These are phyloP conservation scores for Neurospora sp. DNA, from an alignment of 495 filamentous ascomycete species.

Conservation along the genomic window DNA sequence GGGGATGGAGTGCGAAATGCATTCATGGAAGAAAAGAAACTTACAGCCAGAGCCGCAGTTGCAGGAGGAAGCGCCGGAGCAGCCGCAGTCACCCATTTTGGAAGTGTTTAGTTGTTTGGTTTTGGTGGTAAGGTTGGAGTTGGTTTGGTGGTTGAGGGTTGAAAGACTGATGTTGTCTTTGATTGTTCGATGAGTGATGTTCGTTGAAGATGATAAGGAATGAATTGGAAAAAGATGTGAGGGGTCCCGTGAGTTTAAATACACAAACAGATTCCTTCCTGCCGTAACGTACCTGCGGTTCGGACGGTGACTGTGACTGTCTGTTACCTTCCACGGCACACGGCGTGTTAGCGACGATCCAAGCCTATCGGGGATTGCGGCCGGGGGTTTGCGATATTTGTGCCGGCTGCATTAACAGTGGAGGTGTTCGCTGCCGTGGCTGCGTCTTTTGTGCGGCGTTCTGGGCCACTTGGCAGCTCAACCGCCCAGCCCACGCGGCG, in stretches of 20 bases:
- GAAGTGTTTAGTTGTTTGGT: conserved; percentile 13
- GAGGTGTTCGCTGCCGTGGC: not conserved
- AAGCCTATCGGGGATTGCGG: not conserved
- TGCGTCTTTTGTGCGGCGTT: not conserved
- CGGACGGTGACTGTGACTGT: not conserved
- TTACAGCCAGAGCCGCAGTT: conserved; percentile 32
- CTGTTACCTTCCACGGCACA: not conserved
- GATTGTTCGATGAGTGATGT: conserved; percentile 3
- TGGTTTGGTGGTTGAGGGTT: conserved; percentile 7
- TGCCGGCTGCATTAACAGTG: not conserved
- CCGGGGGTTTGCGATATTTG: not conserved
- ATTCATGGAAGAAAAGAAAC: conserved; percentile 6
- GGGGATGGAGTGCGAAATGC: not conserved
- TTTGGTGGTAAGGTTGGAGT: conserved; percentile 5
- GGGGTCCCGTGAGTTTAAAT: not conserved
- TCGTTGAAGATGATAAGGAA: conserved; percentile 6
- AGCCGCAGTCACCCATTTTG: conserved; percentile 40
- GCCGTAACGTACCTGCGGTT: not conserved
- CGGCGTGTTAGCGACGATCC: not conserved
- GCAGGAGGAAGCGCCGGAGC: conserved; percentile 33
- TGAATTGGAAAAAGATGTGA: not conserved
- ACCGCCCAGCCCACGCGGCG: not conserved
- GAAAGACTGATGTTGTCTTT: conserved; percentile 1
- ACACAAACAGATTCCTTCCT: not conserved
- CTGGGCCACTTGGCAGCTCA: not conserved